phyloP scores from a whole-genome alignment of 1,284 basidiomycete genomes.

The Flammula alnicola region DNA sequence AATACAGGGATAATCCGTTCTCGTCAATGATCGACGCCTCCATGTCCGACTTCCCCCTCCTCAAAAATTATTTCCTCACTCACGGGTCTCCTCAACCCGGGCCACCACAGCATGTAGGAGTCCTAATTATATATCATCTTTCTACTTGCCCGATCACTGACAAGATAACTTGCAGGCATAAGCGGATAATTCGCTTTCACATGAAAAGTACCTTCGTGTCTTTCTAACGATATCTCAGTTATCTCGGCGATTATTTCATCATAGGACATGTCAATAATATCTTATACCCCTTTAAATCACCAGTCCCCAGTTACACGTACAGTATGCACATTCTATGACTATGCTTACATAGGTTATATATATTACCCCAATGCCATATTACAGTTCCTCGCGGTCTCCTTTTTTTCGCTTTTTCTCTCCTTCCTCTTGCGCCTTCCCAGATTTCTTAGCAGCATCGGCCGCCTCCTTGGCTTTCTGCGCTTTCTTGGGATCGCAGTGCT shows the following conservation, averaged over 20 bases:
- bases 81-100: constrained; percentile 54
- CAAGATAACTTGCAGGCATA: no score
- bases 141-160: neutral
- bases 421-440: constrained; percentile 28
- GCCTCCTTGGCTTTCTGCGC: constrained; percentile 29
- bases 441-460: constrained; percentile 15
- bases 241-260: neutral
- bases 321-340: neutral
- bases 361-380: constrained; percentile 15
- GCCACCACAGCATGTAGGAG: no score
- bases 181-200: no score
- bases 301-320: no score
- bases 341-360: constrained; percentile 10
- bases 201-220: no score
- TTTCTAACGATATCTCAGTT: neutral
- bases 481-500: constrained; percentile 71
- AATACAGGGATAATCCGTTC: constrained; percentile 73
- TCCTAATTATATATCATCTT: neutral
- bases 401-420: constrained; percentile 23
- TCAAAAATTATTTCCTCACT: constrained; percentile 76
- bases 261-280: neutral
- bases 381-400: constrained; percentile 33
- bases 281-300: no score
- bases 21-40: constrained; percentile 70
- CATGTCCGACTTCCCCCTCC: constrained; percentile 80